phyloP scores from a whole-genome alignment of 2,329 filamentous ascomycete genomes.

The Xylariaceae sp. region DNA sequence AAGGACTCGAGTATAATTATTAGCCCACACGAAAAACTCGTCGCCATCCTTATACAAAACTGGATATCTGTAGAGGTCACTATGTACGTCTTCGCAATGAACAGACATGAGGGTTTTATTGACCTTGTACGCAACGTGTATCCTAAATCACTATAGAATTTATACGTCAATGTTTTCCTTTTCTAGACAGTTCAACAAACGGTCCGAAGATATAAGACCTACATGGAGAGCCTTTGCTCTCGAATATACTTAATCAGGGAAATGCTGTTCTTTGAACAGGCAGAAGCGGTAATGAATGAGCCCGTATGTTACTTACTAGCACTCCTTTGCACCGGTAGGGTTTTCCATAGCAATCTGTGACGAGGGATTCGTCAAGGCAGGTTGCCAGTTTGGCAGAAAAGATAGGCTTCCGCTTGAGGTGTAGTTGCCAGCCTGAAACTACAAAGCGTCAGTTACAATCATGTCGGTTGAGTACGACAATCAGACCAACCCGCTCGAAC shows the following conservation, averaged over 20 bases:
- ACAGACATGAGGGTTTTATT: neutral
- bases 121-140: conserved; percentile 52
- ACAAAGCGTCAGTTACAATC: conserved; percentile 4
- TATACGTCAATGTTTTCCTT: too few relatives aligned
- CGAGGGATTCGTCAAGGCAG: conserved; percentile 56
- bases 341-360: conserved; percentile 62
- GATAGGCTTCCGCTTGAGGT: conserved; percentile 54
- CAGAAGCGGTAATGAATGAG: too few relatives aligned
- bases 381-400: conserved; percentile 62
- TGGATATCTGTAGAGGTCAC: conserved; percentile 41
- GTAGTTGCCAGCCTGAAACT: conserved; percentile 59
- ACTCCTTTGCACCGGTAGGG: conserved; percentile 65
- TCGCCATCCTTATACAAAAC: conserved; percentile 53
- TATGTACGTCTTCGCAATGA: neutral
- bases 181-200: too few relatives aligned
- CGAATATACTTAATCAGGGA: too few relatives aligned
- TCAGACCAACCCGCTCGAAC: conserved; percentile 42
- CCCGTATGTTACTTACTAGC: conserved; percentile 34
- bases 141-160: conserved; percentile 47
- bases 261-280: too few relatives aligned
- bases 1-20: conserved; percentile 65
- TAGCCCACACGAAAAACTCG: conserved; percentile 64
- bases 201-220: too few relatives aligned
- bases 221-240: too few relatives aligned
- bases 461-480: neutral